Conservation (phyloP, 1,139 yeast genomes). For the Debaryomycetaceae sp. region DNA sequence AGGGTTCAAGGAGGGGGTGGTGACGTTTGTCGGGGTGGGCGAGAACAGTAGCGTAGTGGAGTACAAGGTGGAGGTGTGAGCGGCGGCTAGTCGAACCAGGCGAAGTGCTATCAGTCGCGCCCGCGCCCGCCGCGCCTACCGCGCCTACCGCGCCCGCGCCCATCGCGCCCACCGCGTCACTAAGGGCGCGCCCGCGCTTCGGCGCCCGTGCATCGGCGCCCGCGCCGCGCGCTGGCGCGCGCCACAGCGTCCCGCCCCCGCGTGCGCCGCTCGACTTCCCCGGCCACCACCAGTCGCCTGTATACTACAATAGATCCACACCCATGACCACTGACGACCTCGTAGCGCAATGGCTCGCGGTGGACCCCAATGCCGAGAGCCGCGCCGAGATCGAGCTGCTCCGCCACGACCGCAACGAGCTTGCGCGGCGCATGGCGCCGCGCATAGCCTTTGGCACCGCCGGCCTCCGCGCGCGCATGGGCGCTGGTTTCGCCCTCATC, state of each 20-base stretch:
- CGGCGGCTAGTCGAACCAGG: neutral
- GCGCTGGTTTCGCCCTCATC: slow-evolving; percentile 86
- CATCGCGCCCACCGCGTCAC: too few species aligned
- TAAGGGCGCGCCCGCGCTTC: too few species aligned
- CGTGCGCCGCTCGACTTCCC: too few species aligned
- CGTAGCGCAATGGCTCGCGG: slow-evolving; percentile 46
- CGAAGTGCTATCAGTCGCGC: neutral
- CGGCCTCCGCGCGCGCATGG: slow-evolving; percentile 83
- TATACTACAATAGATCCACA: too few species aligned
- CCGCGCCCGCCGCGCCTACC: too few species aligned
- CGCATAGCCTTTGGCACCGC: slow-evolving; percentile 92
- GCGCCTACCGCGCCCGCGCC: too few species aligned
- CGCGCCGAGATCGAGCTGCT: slow-evolving; percentile 51
- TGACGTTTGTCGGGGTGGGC: slow-evolving; percentile 12
- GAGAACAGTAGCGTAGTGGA: slow-evolving; percentile 13
- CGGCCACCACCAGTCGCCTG: too few species aligned
- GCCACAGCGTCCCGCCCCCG: too few species aligned
- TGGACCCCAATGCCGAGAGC: slow-evolving; percentile 51
- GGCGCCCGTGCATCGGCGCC: too few species aligned
- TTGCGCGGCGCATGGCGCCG: slow-evolving; percentile 46
- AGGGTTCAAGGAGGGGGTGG: slow-evolving; percentile 9
- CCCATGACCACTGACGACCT: slow-evolving; percentile 25
- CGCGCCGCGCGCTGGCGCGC: too few species aligned
- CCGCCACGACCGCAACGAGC: slow-evolving; percentile 35
- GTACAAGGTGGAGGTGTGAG: slow-evolving; percentile 10